Conservation (phyloP, 306 rosid species). For the Hylodesmum podocarpum region DNA sequence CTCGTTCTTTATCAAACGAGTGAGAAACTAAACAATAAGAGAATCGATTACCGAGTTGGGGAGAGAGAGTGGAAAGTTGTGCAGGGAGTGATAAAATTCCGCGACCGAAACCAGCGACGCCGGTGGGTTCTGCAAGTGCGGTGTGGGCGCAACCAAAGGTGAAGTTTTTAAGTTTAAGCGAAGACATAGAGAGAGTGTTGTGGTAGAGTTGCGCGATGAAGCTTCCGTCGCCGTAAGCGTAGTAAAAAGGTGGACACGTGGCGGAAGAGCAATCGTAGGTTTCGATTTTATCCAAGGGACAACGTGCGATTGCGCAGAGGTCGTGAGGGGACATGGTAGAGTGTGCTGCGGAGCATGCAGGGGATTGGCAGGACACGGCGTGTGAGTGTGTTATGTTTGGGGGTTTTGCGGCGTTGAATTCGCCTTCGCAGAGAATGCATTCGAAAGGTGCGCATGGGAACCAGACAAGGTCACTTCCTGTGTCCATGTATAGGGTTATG, state of each 20-base stretch:
- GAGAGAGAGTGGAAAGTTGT: conserved; percentile 62
- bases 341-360: conserved; percentile 77
- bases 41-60: conserved; percentile 73
- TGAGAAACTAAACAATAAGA: conserved; percentile 91
- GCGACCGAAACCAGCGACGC: conserved; percentile 93
- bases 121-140: conserved; percentile 83
- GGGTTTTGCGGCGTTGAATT: conserved; percentile 40
- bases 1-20: conserved; percentile 62
- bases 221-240: conserved; percentile 91
- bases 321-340: conserved; percentile 48
- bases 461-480: conserved; percentile 96
- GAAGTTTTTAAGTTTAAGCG: conserved; percentile 60
- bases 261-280: conserved; percentile 62
- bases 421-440: conserved; percentile 92
- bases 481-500: conserved; percentile 90
- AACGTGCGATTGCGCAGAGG: conserved; percentile 82
- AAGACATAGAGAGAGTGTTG: conserved; percentile 48
- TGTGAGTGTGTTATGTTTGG: conserved; percentile 43
- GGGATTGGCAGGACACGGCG: conserved; percentile 62
- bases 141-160: conserved; percentile 93
- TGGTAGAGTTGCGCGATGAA: conserved; percentile 63
- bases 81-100: conserved; percentile 77
- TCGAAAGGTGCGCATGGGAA: conserved; percentile 89
- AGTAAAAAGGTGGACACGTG: conserved; percentile 82
- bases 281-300: conserved; percentile 76